Percentiles rank a stretch among this genome's conserved stretches.
These are phyloP conservation scores for Rhamnella rubrinervis DNA, from an alignment of 331 rosid species.

Conservation along the genomic window DNA sequence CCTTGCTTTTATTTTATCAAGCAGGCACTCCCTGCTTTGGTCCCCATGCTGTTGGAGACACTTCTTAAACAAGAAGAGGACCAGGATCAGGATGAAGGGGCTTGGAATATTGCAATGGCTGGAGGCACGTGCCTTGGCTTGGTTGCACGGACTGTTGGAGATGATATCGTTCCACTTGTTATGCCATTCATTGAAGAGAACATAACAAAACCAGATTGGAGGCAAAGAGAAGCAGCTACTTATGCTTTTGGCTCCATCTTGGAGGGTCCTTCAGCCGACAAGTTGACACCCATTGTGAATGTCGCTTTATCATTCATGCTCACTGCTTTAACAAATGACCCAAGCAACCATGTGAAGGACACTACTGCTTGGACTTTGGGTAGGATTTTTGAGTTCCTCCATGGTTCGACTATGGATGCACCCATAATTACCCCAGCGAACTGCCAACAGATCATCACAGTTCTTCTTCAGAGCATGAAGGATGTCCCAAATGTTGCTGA, in stretches of 20 bases:
- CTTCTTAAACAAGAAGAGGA: slow-evolving; percentile 77
- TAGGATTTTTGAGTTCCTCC: slow-evolving; percentile 80
- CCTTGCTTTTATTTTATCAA: slow-evolving; percentile 73
- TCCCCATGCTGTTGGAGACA: slow-evolving; percentile 70
- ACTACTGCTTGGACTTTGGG: slow-evolving; percentile 92
- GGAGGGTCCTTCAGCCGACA: slow-evolving; percentile 84
- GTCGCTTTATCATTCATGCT: slow-evolving; percentile 74
- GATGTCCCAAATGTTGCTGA: slow-evolving; percentile 89
- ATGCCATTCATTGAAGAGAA: slow-evolving; percentile 89
- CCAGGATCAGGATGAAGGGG: slow-evolving; percentile 85
- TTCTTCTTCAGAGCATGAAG: slow-evolving; percentile 78
- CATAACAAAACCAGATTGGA: slow-evolving; percentile 75
- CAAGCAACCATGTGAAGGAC: slow-evolving; percentile 78
- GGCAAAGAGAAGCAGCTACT: slow-evolving; percentile 86
- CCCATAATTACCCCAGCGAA: slow-evolving; percentile 67
- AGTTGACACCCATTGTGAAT: slow-evolving; percentile 67
- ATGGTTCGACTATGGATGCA: slow-evolving; percentile 70
- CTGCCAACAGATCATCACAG: slow-evolving; percentile 67
- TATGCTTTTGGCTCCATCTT: slow-evolving; percentile 86
- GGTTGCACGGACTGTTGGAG: slow-evolving; percentile 79
- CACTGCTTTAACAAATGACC: slow-evolving; percentile 63
- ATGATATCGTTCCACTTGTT: slow-evolving; percentile 71
- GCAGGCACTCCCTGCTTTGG: slow-evolving; percentile 71
- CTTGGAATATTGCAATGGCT: slow-evolving; percentile 90
- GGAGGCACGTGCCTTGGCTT: slow-evolving; percentile 83